Evolutionary conservation across 1,139 yeast species (phyloP).

Genomic region (Arxiozyma bovina): DNA sequence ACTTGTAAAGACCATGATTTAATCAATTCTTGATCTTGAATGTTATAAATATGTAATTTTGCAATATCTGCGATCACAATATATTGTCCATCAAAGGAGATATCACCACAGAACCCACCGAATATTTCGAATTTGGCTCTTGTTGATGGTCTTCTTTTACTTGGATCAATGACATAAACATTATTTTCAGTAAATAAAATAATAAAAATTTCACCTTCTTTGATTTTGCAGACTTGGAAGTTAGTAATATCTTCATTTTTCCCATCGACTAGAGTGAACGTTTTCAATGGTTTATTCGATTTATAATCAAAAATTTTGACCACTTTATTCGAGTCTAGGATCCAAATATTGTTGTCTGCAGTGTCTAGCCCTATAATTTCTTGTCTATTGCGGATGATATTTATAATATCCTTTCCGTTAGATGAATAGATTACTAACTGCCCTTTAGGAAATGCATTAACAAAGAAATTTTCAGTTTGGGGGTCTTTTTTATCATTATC

Average conservation of each 20-base stretch:
- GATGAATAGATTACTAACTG: slow-evolving; percentile 28
- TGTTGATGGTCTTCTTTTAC: slow-evolving; percentile 29
- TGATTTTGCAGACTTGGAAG: slow-evolving; percentile 20
- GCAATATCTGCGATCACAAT: slow-evolving; percentile 19
- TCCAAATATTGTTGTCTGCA: slow-evolving; percentile 24
- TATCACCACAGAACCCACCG: slow-evolving; percentile 15
- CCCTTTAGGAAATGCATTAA: slow-evolving; percentile 26
- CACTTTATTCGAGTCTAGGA: slow-evolving; percentile 26
- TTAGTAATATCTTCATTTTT: slow-evolving; percentile 22
- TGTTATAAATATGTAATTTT: slow-evolving; percentile 16
- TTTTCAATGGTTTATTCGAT: slow-evolving; percentile 26
- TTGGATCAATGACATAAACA: slow-evolving; percentile 28
- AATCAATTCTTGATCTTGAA: slow-evolving; percentile 11
- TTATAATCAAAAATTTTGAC: slow-evolving; percentile 26
- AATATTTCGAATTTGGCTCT: slow-evolving; percentile 18
- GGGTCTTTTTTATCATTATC: slow-evolving; percentile 1
- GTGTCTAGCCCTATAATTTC: slow-evolving; percentile 24
- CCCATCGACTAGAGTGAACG: slow-evolving; percentile 29
- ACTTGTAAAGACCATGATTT: slow-evolving; percentile 20
- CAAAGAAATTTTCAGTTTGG: slow-evolving; percentile 19
- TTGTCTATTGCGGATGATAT: slow-evolving; percentile 27
- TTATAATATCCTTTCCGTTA: slow-evolving; percentile 29
- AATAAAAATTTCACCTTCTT: slow-evolving; percentile 11
- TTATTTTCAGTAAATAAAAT: slow-evolving; percentile 18
- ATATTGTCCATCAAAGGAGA: slow-evolving; percentile 18